Conservation (phyloP, 2,329 filamentous ascomycete genomes). For the Fusarium kyushuense region DNA sequence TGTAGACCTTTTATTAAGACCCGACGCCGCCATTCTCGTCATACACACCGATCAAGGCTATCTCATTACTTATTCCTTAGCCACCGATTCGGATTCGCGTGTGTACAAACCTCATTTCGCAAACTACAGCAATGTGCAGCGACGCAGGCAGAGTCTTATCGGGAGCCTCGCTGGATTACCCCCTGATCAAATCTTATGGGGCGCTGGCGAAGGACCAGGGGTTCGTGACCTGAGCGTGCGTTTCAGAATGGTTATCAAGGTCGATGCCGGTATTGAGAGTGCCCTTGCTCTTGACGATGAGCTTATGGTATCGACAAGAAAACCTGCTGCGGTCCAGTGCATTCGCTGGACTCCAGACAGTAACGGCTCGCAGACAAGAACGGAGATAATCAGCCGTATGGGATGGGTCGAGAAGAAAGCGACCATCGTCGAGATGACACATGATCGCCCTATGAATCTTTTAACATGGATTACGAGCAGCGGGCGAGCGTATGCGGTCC, state of each 20-base stretch:
- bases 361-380: slow-evolving; percentile 85
- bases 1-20: slow-evolving; percentile 84
- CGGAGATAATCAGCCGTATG: slow-evolving; percentile 90
- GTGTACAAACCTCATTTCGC: slow-evolving; percentile 88
- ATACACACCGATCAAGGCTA: slow-evolving; percentile 88
- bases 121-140: slow-evolving; percentile 72
- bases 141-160: slow-evolving; percentile 71
- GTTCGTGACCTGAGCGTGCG: slow-evolving; percentile 89
- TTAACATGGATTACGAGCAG: slow-evolving; percentile 92
- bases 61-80: slow-evolving; percentile 93
- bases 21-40: slow-evolving; percentile 92
- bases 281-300: slow-evolving; percentile 93
- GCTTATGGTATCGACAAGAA: slow-evolving; percentile 88
- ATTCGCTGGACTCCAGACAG: slow-evolving; percentile 93
- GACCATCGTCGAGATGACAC: slow-evolving; percentile 84
- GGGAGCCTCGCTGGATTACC: slow-evolving; percentile 66
- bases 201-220: slow-evolving; percentile 83
- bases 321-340: slow-evolving; percentile 94
- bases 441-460: slow-evolving; percentile 96
- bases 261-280: slow-evolving; percentile 92
- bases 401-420: slow-evolving; percentile 84
- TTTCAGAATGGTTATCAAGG: slow-evolving; percentile 97
- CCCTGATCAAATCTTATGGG: slow-evolving; percentile 75
- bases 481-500: slow-evolving; percentile 90
- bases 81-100: slow-evolving; percentile 82